Base-by-base conservation (phyloP, 371 early-diverging fungal genomes). In the Dinochytrium kinnereticum region DNA sequence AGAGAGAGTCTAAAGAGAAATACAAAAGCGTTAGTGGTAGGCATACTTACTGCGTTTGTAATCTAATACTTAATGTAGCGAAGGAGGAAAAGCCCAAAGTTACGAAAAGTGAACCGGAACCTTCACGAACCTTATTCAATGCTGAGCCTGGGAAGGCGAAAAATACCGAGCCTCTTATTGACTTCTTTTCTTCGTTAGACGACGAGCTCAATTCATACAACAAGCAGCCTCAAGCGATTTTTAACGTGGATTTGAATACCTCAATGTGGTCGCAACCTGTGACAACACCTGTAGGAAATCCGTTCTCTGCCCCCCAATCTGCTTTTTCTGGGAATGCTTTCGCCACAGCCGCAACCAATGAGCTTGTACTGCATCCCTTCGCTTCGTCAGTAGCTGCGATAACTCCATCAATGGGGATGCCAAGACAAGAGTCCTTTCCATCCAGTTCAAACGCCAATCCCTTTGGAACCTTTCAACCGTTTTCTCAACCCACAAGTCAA, bases 151-250 rank as follows among this genome's bases (percentile, higher is more conserved):
- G 1, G n/a, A 64, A 64, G 65, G 24, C 17, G 3, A 33, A 21
- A 39, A 51, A 66, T 28, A 74, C 74, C 21, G 77, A 55, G 2
- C 77, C 73, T 3, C 44, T 73, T 28, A 78, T 85, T 31, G 85
- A 85, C 76, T 82, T 85, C 61, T 85, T 85, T 68, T 68, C 80
- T 24, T 80, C 80, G 31, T 39, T 83, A 24, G 82, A 85, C 55
- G 72, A 75, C 26, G 74, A 81, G 36, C 44, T 80, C 17, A 68
- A 49, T 44, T 70, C 79, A 15, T 73, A 65, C 51, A 39, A 67
- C 68, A 70, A 64, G n/a, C 33, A 64, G 13, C 75, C 79, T 1
- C 51, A 73, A 19, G 72, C 61, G 5, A 61, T 34, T 24, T 61
- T 61, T 34, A 37, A 15, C 37, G 3, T 61, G 34, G 61, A 61